Percentiles rank a stretch among this genome's conserved stretches.
Evolutionary conservation across 306 rosid genomes (phyloP).

Genomic region (Quercus bicolor): DNA sequence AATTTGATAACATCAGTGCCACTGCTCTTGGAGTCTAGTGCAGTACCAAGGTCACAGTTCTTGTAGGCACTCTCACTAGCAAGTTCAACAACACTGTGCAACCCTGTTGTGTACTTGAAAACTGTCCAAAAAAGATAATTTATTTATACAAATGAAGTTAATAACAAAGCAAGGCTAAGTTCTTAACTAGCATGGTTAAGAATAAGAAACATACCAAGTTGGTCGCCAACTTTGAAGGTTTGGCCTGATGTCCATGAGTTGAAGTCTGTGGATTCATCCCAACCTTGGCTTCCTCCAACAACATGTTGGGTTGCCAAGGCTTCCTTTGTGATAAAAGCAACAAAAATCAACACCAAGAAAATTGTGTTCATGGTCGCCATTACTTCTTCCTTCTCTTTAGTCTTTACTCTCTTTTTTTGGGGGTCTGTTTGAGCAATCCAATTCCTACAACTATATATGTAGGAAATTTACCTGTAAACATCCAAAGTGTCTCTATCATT

Average conservation of each 20-base stretch:
- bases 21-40: constrained; percentile 47
- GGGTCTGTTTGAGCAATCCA: background rate
- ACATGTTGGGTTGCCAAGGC: constrained; percentile 45
- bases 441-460: constrained; percentile 4
- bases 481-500: background rate
- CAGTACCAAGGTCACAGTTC: constrained; percentile 55
- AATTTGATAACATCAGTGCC: constrained; percentile 54
- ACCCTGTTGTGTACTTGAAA: constrained; percentile 72
- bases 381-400: background rate
- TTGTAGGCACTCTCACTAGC: constrained; percentile 59
- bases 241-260: constrained; percentile 64
- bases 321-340: constrained; percentile 27
- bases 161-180: background rate
- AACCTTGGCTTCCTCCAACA: constrained; percentile 94
- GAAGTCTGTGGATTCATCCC: constrained; percentile 75
- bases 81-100: constrained; percentile 66
- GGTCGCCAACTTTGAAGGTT: constrained; percentile 78
- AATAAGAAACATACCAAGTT: constrained; percentile 57
- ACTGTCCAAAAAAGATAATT: constrained; percentile 30
- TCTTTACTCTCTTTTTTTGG: background rate
- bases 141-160: background rate
- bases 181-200: background rate
- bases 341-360: constrained; percentile 32
- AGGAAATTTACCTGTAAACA: background rate
- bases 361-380: constrained; percentile 62